Base-by-base conservation (phyloP, 1,139 yeast species). In the Yamadazyma conglobata region DNA sequence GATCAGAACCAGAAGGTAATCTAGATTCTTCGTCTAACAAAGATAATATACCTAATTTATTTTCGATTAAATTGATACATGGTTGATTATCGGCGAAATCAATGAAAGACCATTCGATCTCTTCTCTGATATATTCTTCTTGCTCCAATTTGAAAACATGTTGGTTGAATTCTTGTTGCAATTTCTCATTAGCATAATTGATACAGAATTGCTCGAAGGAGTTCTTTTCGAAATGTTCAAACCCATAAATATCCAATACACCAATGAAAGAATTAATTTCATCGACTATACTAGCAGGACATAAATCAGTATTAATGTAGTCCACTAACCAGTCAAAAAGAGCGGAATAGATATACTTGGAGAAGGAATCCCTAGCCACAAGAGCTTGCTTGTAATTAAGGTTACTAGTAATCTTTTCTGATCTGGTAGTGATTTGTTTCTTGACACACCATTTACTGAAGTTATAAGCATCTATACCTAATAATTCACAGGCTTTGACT, bases 31-130 rank as follows among this genome's bases (percentile, higher is more conserved):
- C 98, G 55, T 91, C 98, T 42, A 91, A 71, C 40, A 91, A 70
- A 1, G 96, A 77, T 43, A 91, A 67, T 36, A 91, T 79, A 57
- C 98, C 98, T 43, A 88, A 60, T 57, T 81, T 84, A 52, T 81
- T 82, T 63, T 91, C 99, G 50, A 91, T 91, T 47, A 91, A 73
- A 46, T 83, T 83, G 51, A 93, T 93, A 64, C 98, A 91, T 6
- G 97, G 97, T 64, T 91, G 97, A 57, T 93, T 93, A 56, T 91
- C 99, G 35, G 93, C 79, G 52, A 89, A 91, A 50, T 91, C 97
- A 48, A 91, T 91, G 54, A 91, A 91, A 10, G 93, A 83, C 97
- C 98, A 91, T 58, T 89, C 93, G 42, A 91, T 89, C 50, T 89
- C 86, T 64, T 91, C 98, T 38, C 75, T 76, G 29, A 88, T 71